These are phyloP conservation scores for Fusarium sp. DNA, from an alignment of 2,329 filamentous ascomycete genomes.

Conservation along the genomic window DNA sequence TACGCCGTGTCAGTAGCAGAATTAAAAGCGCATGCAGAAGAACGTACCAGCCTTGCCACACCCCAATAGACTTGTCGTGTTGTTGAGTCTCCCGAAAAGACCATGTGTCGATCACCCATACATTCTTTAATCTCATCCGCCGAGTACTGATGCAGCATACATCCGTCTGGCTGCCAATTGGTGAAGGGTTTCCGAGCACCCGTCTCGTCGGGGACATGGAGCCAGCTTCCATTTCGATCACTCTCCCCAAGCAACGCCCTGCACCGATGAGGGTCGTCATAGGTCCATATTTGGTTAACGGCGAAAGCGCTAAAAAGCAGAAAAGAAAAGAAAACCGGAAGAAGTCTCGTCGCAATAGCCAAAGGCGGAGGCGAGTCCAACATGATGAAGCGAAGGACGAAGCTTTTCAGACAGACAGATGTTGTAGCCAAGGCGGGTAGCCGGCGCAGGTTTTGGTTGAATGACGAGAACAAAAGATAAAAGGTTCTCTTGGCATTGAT, in stretches of 20 bases:
- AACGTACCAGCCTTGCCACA: constrained; percentile 48
- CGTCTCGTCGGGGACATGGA: constrained; percentile 49
- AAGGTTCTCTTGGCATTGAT: not conserved
- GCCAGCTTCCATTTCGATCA: constrained; percentile 63
- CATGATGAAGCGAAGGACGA: constrained; percentile 23
- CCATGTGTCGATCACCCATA: constrained; percentile 62
- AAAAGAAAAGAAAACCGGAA: constrained; percentile 40
- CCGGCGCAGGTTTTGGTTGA: not conserved
- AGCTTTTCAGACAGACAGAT: not conserved
- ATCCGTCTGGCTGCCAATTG: constrained; percentile 71
- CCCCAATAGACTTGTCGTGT: constrained; percentile 72
- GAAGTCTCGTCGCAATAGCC: constrained; percentile 24
- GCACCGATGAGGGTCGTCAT: constrained; percentile 66
- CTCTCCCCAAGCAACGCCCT: constrained; percentile 53
- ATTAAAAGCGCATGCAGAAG: not conserved
- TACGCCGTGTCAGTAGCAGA: constrained; percentile 17
- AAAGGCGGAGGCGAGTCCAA: constrained; percentile 13
- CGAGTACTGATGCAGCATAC: constrained; percentile 69
- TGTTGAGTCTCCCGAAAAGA: constrained; percentile 72
- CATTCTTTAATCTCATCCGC: constrained; percentile 65
- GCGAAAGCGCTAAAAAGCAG: constrained; percentile 34
- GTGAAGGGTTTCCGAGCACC: constrained; percentile 52
- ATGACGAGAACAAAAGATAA: not conserved
- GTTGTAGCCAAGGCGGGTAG: constrained; percentile 1
- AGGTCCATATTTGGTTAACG: constrained; percentile 23